Percentiles rank a stretch among this genome's conserved stretches.
phyloP scores from a whole-genome alignment of 208 protist species.

The Trichomonas vaginalis region DNA sequence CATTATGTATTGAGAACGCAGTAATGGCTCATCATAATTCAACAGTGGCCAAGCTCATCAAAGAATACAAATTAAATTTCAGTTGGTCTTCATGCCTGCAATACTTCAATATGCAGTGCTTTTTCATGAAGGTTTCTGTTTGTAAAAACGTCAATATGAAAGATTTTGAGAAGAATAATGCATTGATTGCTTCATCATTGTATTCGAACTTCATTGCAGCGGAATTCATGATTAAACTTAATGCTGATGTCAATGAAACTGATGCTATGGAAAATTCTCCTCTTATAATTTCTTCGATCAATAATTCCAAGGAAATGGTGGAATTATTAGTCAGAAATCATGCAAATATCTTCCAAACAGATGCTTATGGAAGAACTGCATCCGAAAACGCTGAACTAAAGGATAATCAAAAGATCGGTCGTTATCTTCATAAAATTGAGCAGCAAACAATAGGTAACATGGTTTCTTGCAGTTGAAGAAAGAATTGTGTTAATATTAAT shows the following conservation, averaged over 20 bases:
- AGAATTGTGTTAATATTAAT: too few species aligned
- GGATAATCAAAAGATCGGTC: too few species aligned
- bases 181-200: not conserved
- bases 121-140: not conserved
- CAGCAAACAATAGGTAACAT: too few species aligned
- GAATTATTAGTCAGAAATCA: not conserved
- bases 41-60: not conserved
- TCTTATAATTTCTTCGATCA: not conserved
- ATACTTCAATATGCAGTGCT: not conserved
- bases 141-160: not conserved
- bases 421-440: too few species aligned
- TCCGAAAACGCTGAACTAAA: not conserved
- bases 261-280: not conserved
- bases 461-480: too few species aligned
- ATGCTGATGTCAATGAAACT: not conserved
- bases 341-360: not conserved
- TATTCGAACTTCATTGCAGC: not conserved
- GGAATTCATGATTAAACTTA: not conserved
- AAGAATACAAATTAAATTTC: not conserved
- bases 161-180: not conserved
- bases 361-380: not conserved
- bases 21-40: not conserved
- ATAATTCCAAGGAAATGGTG: not conserved
- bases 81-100: not conserved
- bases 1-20: not conserved